Evolutionary conservation across 2,329 filamentous ascomycete genomes (phyloP), one percentile per base, ranked within the genome.

Genomic region (Aureobasidium sp.): DNA sequence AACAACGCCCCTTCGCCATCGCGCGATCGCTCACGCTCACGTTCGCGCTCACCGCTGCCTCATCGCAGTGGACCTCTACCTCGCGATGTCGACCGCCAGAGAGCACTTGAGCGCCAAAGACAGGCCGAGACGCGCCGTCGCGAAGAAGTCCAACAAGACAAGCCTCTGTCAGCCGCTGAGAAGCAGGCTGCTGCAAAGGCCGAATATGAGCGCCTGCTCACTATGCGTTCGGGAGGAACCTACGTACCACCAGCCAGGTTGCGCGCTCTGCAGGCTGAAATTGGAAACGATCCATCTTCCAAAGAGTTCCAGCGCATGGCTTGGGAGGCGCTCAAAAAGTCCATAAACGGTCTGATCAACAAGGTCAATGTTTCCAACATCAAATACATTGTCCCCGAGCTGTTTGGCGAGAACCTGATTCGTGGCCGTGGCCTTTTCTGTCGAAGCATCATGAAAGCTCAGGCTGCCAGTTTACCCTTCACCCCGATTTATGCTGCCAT

Each of bases 261-360:
- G 71, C 86, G 92, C 69, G 93, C 93, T 43, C 84, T 99, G 65
- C 94, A 99, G 78, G 90, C 92, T 59, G 92, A 96, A 76, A 96
- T 99, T 75, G 65, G 65, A 20, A 97, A 92, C 65, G 94, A 99
- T 78, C 96, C 96, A 81, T 87, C 84, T 61, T 95, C 88, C 76
- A 95, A 96, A 76, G 94, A 97, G 77, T 97, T 96, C 73, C 94
- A 97, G 82, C 90, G 94, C 70, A 96, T 99, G 90, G 92, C 92
- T 9, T 99, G 94, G 94, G 94, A 99, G 76, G 93, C 93, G 13
- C 79, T 99, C 71, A 99, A 99, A 80, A 99, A 99, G 81, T 94
- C 90, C 53, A 96, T 99, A 77, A 97, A 99, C 73, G 94, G 94
- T 69, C 79, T 99, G 67, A 96, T 99, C 82, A 99, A 99, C 83